phyloP scores from a whole-genome alignment of 441 rosid genomes.

The Arabidopsis hybrid region DNA sequence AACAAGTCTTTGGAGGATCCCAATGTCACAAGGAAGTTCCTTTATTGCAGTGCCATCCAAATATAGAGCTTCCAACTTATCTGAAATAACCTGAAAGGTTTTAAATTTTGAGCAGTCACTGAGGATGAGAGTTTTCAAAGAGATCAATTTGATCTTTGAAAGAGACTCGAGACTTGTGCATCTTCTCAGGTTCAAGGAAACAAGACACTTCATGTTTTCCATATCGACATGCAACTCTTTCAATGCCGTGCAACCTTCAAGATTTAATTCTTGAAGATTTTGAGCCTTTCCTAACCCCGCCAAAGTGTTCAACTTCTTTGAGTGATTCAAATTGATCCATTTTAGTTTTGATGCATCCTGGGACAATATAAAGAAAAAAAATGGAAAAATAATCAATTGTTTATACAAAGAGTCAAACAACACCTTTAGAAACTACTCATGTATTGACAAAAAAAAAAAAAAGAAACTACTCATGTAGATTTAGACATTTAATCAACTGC shows the following conservation, averaged over 20 bases:
- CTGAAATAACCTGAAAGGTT: slow-evolving; percentile 15
- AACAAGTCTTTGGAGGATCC: slow-evolving; percentile 36
- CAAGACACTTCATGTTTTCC: slow-evolving; percentile 27
- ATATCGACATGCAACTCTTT: slow-evolving; percentile 12
- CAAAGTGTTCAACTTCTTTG: slow-evolving; percentile 28
- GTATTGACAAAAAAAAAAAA: too few species aligned
- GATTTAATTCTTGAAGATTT: slow-evolving; percentile 29
- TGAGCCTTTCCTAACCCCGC: slow-evolving; percentile 21
- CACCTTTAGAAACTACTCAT: too few species aligned
- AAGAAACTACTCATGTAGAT: not conserved
- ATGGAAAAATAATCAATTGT: not conserved
- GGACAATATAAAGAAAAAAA: too few species aligned
- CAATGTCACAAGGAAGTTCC: slow-evolving; percentile 6
- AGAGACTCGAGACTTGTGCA: slow-evolving; percentile 36
- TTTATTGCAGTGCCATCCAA: slow-evolving; percentile 35
- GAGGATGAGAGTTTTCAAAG: slow-evolving; percentile 35
- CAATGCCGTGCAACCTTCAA: slow-evolving; percentile 37
- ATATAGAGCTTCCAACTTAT: slow-evolving; percentile 18
- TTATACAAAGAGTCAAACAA: slow-evolving; percentile 5
- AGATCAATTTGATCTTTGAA: not conserved
- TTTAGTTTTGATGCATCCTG: slow-evolving; percentile 34
- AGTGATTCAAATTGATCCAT: slow-evolving; percentile 30
- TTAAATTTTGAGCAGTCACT: slow-evolving; percentile 28
- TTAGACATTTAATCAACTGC: not conserved
- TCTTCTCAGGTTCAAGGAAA: slow-evolving; percentile 34